Percentiles rank a stretch among this genome's conserved stretches.
Conservation (phyloP, 306 rosid genomes). For the Senna tora region DNA sequence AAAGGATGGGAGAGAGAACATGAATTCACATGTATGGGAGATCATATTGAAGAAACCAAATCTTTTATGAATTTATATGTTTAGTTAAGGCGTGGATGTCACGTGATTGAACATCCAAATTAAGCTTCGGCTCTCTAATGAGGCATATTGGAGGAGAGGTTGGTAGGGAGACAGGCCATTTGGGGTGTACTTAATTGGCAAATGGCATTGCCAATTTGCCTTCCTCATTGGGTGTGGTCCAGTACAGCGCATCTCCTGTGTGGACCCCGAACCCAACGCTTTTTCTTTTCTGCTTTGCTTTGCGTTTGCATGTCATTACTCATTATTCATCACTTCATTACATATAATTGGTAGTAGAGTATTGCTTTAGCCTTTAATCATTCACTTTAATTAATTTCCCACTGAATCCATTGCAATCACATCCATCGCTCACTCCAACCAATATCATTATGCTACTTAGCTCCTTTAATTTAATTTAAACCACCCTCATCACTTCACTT, state of each 20-base stretch:
- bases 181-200: conserved; percentile 25
- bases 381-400: background rate
- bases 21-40: background rate
- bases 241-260: background rate
- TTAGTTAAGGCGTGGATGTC: background rate
- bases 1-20: background rate
- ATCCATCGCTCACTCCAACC: conserved; percentile 9
- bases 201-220: background rate
- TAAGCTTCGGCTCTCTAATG: background rate
- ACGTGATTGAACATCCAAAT: background rate
- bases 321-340: no score
- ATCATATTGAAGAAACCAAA: conserved; percentile 28
- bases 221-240: conserved; percentile 18
- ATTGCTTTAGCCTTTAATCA: conserved; percentile 16
- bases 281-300: no score
- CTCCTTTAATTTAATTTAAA: background rate
- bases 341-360: no score
- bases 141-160: background rate
- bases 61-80: conserved; percentile 1
- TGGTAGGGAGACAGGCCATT: conserved; percentile 35
- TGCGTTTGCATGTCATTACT: background rate
- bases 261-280: background rate
- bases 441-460: no score
- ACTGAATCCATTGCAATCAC: conserved; percentile 23
- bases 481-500: background rate